Percentiles rank a stretch among this genome's conserved stretches.
phyloP scores from a whole-genome alignment of 257 asterid genomes.

The Salvia splendens region DNA sequence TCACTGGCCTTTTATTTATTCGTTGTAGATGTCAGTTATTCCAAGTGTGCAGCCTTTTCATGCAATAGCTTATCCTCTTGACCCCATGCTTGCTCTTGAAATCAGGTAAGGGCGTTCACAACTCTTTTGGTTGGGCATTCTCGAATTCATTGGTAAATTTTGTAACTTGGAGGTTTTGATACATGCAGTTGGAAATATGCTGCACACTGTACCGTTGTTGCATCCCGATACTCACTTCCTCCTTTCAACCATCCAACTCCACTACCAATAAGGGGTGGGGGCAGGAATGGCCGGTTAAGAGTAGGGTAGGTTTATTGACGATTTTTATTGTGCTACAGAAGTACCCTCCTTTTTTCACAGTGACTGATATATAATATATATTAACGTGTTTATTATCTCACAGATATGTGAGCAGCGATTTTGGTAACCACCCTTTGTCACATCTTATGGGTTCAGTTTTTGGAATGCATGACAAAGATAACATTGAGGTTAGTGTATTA shows the following conservation, averaged over 20 bases:
- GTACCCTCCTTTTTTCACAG: background rate
- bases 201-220: slow-evolving; percentile 86
- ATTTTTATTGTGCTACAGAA: slow-evolving; percentile 8
- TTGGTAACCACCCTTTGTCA: slow-evolving; percentile 98
- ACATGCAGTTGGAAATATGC: slow-evolving; percentile 88
- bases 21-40: slow-evolving; percentile 73
- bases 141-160: background rate
- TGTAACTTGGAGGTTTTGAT: slow-evolving; percentile 23
- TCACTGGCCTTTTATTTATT: slow-evolving; percentile 23
- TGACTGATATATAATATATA: background rate
- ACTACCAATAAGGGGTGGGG: slow-evolving; percentile 65
- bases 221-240: slow-evolving; percentile 86
- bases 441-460: slow-evolving; percentile 99
- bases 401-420: slow-evolving; percentile 99
- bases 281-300: slow-evolving; percentile 68
- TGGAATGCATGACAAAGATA: slow-evolving; percentile 87
- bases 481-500: slow-evolving; percentile 71
- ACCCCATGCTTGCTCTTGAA: slow-evolving; percentile 88
- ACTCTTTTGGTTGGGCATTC: background rate
- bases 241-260: slow-evolving; percentile 87
- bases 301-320: slow-evolving; percentile 64
- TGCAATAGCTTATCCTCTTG: slow-evolving; percentile 99
- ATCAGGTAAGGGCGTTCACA: slow-evolving; percentile 61
- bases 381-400: slow-evolving; percentile 19
- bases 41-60: slow-evolving; percentile 99